phyloP scores from a whole-genome alignment of 495 filamentous ascomycete species.

The Aspergillus sparsus region DNA sequence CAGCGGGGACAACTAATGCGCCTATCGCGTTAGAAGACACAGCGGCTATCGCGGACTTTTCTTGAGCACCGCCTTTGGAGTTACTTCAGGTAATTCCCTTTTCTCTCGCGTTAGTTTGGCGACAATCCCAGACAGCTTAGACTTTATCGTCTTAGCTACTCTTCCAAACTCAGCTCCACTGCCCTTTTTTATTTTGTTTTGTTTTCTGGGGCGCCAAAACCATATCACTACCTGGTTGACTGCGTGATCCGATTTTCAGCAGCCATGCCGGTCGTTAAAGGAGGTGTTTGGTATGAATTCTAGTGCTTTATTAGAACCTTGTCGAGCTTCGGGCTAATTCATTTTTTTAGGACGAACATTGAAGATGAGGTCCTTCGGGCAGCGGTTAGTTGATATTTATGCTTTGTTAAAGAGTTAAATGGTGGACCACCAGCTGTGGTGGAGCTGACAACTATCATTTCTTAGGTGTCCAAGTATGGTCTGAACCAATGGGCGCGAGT shows the following conservation, averaged over 20 bases:
- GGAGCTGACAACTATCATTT: conserved; percentile 26
- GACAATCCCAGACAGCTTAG: conserved; percentile 18
- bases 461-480: conserved; percentile 86
- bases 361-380: conserved; percentile 97
- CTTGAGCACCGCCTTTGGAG: conserved; percentile 12
- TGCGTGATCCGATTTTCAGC: conserved; percentile 12
- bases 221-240: neutral
- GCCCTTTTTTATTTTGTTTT: no score
- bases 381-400: conserved; percentile 44
- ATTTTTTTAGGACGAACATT: conserved; percentile 59
- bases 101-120: conserved; percentile 23
- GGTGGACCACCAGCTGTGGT: neutral
- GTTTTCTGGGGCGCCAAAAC: no score
- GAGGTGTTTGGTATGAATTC: conserved; percentile 85
- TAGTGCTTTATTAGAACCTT: conserved; percentile 28
- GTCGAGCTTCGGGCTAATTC: conserved; percentile 26
- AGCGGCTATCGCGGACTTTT: conserved; percentile 26
- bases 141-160: conserved; percentile 6
- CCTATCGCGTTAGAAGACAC: conserved; percentile 25
- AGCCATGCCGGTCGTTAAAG: conserved; percentile 94
- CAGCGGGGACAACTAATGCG: conserved; percentile 8
- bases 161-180: neutral
- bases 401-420: neutral
- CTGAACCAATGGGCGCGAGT: conserved; percentile 99
- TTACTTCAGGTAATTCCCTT: conserved; percentile 17